Conservation (phyloP, 768 basidiomycete genomes). For the Serpula lacrymans region DNA sequence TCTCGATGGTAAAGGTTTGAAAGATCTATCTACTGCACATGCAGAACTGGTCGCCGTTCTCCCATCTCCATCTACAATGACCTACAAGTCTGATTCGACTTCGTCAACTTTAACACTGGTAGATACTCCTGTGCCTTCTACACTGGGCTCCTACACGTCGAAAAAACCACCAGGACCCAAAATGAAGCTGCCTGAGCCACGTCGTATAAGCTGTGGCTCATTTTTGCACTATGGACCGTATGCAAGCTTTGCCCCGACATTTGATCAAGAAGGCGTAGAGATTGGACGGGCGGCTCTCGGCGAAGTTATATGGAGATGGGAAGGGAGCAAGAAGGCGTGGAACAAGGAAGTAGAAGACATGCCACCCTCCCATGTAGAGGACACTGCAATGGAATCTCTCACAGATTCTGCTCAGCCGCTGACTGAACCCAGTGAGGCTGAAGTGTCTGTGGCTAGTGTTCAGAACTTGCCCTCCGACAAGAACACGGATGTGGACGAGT, state of each 20-base stretch:
- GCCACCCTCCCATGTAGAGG: conserved; percentile 14
- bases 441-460: conserved; percentile 2
- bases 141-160: conserved; percentile 56
- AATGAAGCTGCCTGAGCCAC: conserved; percentile 43
- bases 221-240: conserved; percentile 80
- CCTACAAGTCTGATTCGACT: conserved; percentile 27
- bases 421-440: no score
- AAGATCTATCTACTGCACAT: conserved; percentile 55
- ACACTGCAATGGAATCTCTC: conserved; percentile 15
- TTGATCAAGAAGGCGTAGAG: conserved; percentile 74
- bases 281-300: conserved; percentile 61
- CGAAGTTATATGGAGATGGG: conserved; percentile 52
- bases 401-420: no score
- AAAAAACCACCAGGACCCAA: conserved; percentile 38
- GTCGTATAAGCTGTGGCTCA: conserved; percentile 56
- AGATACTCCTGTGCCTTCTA: conserved; percentile 28
- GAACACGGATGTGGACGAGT: conserved; percentile 31
- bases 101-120: conserved; percentile 6
- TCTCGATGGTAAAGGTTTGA: conserved; percentile 39
- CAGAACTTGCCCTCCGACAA: conserved; percentile 12
- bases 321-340: conserved; percentile 37
- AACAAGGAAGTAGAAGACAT: conserved; percentile 10
- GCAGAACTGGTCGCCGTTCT: conserved; percentile 76
- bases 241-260: conserved; percentile 74
- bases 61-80: conserved; percentile 48